Conservation (phyloP, 2,329 filamentous ascomycete genomes). For the Escovopsis sp. region DNA sequence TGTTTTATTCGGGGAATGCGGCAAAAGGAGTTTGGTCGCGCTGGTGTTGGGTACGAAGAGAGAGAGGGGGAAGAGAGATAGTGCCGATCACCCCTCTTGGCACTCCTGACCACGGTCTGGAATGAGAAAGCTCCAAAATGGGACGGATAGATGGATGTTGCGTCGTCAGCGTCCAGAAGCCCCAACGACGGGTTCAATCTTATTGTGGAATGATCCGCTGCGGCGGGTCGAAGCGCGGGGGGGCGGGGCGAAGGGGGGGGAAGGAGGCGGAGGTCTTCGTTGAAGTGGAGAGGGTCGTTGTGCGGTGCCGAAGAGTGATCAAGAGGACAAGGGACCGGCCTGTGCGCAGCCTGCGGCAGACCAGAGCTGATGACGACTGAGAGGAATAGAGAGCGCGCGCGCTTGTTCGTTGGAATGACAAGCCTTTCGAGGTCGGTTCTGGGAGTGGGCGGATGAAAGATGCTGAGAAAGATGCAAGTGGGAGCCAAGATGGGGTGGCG, state of each 20-base stretch:
- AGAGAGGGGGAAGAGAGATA: background rate
- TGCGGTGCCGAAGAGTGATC: no score
- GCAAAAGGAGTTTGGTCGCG: background rate
- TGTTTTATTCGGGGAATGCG: background rate
- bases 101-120: background rate
- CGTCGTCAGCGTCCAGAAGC: background rate
- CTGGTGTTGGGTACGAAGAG: background rate
- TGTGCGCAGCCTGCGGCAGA: conserved; percentile 2
- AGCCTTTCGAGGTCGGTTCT: no score
- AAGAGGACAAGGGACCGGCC: conserved; percentile 4
- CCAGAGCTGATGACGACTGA: no score
- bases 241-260: no score
- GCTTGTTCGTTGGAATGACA: no score
- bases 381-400: no score
- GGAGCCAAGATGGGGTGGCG: no score
- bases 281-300: background rate
- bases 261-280: no score
- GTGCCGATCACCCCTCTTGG: background rate
- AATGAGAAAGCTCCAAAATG: background rate
- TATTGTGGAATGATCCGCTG: background rate
- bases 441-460: no score
- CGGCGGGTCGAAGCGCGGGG: background rate
- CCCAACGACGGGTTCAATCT: background rate
- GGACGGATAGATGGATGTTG: no score
- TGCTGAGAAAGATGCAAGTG: no score